Evolutionary conservation across 768 basidiomycete species (phyloP).

Genomic region (Hemileccinum rubropunctum): DNA sequence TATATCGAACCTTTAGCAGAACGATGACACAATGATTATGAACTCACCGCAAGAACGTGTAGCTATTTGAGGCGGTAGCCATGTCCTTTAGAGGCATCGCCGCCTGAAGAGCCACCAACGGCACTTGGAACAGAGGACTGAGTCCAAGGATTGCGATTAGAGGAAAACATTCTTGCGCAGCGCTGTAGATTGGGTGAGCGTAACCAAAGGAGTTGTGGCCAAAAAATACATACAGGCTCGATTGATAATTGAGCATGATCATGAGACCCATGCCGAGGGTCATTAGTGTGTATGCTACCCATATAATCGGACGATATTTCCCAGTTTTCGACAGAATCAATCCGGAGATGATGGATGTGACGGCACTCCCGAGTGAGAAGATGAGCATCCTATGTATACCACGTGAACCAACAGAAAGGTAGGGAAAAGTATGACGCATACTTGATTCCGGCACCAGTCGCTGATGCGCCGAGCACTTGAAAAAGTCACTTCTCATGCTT

Average conservation of each 20-base stretch:
- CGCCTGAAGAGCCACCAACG: conserved; percentile 74
- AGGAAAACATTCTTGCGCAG: conserved; percentile 60
- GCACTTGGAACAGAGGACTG: conserved; percentile 65
- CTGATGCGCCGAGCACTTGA: conserved; percentile 65
- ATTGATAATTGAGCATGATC: conserved; percentile 61
- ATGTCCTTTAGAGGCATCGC: conserved; percentile 87
- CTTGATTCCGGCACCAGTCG: conserved; percentile 68
- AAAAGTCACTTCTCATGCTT: conserved; percentile 5
- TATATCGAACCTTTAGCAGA: conserved; percentile 1
- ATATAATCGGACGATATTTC: conserved; percentile 60
- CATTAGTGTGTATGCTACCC: conserved; percentile 55
- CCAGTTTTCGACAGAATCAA: conserved; percentile 55
- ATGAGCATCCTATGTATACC: conserved; percentile 60
- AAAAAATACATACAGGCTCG: conserved; percentile 30
- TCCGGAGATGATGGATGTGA: conserved; percentile 56
- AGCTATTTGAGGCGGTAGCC: conserved; percentile 75
- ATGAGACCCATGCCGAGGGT: conserved; percentile 71
- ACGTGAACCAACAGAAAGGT: not conserved
- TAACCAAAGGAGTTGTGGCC: not conserved
- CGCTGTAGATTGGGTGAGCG: conserved; percentile 37
- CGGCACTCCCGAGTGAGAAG: conserved; percentile 59
- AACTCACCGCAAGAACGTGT: conserved; percentile 65
- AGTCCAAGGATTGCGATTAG: conserved; percentile 62
- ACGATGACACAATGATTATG: not conserved
- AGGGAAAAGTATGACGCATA: conserved; percentile 26